Conservation (phyloP, 164 flowering plant genomes). For the Magnolia officinalis region DNA sequence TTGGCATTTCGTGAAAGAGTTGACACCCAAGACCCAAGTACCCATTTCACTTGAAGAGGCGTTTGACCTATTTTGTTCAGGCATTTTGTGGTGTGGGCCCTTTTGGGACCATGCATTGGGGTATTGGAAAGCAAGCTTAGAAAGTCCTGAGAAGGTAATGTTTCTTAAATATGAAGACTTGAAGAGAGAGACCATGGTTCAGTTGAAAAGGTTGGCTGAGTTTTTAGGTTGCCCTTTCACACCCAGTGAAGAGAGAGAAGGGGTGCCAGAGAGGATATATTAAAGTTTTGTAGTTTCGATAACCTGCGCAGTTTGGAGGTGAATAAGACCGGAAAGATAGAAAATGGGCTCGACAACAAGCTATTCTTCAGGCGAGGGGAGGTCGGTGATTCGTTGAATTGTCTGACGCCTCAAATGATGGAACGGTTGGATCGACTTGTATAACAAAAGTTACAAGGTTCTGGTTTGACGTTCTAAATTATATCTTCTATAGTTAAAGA, state of each 20-base stretch:
- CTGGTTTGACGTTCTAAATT: neutral
- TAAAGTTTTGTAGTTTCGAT: slow-evolving; percentile 3
- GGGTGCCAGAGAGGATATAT: neutral
- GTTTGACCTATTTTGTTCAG: slow-evolving; percentile 32
- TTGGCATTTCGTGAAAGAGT: slow-evolving; percentile 28
- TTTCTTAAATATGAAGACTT: slow-evolving; percentile 45
- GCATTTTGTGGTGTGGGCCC: slow-evolving; percentile 32
- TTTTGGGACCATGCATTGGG: slow-evolving; percentile 14
- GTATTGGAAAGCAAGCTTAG: slow-evolving; percentile 19
- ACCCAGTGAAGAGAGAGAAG: neutral
- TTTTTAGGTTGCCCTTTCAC: slow-evolving; percentile 31
- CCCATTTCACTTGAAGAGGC: slow-evolving; percentile 21
- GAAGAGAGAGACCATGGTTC: slow-evolving; percentile 10
- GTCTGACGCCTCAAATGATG: slow-evolving; percentile 1
- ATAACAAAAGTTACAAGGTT: neutral
- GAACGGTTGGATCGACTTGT: neutral
- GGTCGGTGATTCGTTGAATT: slow-evolving; percentile 2
- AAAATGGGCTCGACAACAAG: neutral
- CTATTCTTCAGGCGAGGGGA: neutral
- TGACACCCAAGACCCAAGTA: neutral
- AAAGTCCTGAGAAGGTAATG: slow-evolving; percentile 29
- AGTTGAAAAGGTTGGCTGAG: slow-evolving; percentile 27
- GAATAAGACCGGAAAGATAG: neutral
- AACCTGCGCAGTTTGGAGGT: slow-evolving; percentile 8
- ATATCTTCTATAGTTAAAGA: neutral